Percentiles rank a stretch among this genome's conserved stretches.
Conservation (phyloP, 2,329 filamentous ascomycete genomes). For the Amylocarpus encephaloides region DNA sequence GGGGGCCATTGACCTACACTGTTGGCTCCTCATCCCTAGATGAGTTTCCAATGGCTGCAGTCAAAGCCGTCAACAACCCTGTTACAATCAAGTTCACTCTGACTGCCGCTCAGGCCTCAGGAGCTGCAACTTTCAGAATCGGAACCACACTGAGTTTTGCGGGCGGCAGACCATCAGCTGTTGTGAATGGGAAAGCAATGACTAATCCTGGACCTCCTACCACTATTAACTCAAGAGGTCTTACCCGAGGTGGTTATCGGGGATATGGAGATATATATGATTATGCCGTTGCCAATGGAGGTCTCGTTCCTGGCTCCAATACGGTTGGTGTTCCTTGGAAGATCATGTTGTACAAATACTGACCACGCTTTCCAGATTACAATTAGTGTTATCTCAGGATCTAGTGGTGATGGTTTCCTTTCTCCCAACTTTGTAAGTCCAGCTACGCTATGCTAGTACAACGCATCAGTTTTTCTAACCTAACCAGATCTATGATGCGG, state of each 20-base stretch:
- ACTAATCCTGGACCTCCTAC: constrained; percentile 46
- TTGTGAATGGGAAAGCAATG: constrained; percentile 49
- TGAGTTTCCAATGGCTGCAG: constrained; percentile 61
- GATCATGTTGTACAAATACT: neutral
- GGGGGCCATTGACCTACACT: constrained; percentile 55
- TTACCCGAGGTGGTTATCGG: constrained; percentile 60
- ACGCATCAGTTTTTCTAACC: no score
- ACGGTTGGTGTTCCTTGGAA: constrained; percentile 32
- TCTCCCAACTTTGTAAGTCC: constrained; percentile 48
- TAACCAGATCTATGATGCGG: no score
- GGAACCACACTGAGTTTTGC: constrained; percentile 59
- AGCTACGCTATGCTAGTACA: no score
- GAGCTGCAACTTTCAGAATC: constrained; percentile 53
- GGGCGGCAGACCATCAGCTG: constrained; percentile 49
- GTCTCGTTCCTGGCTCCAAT: constrained; percentile 52
- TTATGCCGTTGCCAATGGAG: constrained; percentile 52
- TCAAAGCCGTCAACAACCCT: constrained; percentile 53
- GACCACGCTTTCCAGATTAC: constrained; percentile 37
- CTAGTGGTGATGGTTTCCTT: constrained; percentile 47
- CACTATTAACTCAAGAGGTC: constrained; percentile 58
- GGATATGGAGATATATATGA: constrained; percentile 60
- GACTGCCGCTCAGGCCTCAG: constrained; percentile 39
- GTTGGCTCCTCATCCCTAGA: constrained; percentile 46
- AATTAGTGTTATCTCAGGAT: constrained; percentile 53
- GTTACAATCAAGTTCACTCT: constrained; percentile 56